Evolutionary conservation across 1,284 basidiomycete species (phyloP).

Genomic region (Cryptococcus sp.): DNA sequence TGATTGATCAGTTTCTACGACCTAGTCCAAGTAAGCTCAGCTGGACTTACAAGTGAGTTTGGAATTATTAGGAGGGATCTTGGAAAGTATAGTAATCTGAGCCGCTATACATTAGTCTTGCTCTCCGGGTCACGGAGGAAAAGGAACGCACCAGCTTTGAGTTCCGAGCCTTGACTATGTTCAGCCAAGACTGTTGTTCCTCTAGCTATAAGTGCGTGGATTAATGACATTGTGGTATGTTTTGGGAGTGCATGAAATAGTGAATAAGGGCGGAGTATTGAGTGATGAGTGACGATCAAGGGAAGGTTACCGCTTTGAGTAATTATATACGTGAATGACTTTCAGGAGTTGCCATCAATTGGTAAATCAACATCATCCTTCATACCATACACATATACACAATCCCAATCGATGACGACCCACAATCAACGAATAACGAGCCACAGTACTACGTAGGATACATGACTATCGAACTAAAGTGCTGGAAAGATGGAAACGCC

Average conservation of each 20-base stretch:
- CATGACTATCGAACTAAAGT: neutral
- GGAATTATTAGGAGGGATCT: constrained; percentile 90
- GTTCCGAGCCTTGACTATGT: constrained; percentile 72
- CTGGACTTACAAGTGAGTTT: constrained; percentile 90
- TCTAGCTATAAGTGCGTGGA: constrained; percentile 81
- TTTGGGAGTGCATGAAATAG: neutral
- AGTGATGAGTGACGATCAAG: neutral
- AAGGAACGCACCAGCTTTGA: constrained; percentile 66
- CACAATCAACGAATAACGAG: too few species aligned
- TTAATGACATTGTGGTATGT: constrained; percentile 49
- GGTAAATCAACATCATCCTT: neutral
- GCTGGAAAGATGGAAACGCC: constrained; percentile 12
- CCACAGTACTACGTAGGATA: neutral
- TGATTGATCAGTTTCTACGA: constrained; percentile 14
- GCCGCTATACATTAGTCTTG: constrained; percentile 52
- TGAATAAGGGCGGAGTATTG: neutral
- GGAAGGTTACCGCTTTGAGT: neutral
- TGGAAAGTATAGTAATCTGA: constrained; percentile 84
- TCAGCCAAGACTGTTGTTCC: constrained; percentile 76
- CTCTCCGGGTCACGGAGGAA: neutral
- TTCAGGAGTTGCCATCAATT: neutral
- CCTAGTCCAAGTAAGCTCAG: constrained; percentile 14
- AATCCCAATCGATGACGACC: too few species aligned
- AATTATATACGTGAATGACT: neutral
- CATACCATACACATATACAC: neutral